phyloP scores from a whole-genome alignment of 2,329 filamentous ascomycete species.

The Neophaeococcomyces aloes region DNA sequence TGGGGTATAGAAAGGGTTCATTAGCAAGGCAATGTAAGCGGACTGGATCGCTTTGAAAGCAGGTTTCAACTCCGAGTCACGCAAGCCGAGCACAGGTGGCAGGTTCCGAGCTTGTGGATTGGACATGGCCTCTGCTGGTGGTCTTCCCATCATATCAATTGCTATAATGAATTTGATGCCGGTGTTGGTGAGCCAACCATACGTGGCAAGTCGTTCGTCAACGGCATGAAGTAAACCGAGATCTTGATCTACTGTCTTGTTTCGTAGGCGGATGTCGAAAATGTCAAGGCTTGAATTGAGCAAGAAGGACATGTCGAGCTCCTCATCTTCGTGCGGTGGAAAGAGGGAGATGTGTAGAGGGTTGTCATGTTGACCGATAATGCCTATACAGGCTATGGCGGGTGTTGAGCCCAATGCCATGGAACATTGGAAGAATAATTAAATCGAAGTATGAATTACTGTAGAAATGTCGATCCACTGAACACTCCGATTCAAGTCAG shows the following conservation, averaged over 20 bases:
- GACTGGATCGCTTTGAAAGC: constrained; percentile 86
- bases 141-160: constrained; percentile 75
- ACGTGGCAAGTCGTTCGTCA: constrained; percentile 84
- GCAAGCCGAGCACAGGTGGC: constrained; percentile 51
- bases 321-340: constrained; percentile 55
- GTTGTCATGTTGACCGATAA: constrained; percentile 94
- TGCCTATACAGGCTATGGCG: constrained; percentile 82
- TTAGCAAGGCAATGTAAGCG: constrained; percentile 78
- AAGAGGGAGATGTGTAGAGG: constrained; percentile 89
- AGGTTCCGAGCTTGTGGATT: constrained; percentile 25
- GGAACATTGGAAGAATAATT: constrained; percentile 6
- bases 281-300: constrained; percentile 87
- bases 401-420: constrained; percentile 37
- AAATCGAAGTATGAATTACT: neutral
- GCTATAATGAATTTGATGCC: constrained; percentile 83
- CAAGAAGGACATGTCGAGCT: constrained; percentile 80
- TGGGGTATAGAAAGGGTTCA: constrained; percentile 91
- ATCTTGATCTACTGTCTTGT: constrained; percentile 67
- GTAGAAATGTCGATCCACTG: neutral
- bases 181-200: constrained; percentile 95
- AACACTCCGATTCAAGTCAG: neutral
- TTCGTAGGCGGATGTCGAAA: constrained; percentile 73
- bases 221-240: constrained; percentile 85
- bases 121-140: constrained; percentile 28
- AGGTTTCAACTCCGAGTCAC: constrained; percentile 78